Percentiles rank a stretch among this genome's conserved stretches.
Evolutionary conservation across 495 filamentous ascomycete genomes (phyloP).

Genomic region (Penicillium alfredii): DNA sequence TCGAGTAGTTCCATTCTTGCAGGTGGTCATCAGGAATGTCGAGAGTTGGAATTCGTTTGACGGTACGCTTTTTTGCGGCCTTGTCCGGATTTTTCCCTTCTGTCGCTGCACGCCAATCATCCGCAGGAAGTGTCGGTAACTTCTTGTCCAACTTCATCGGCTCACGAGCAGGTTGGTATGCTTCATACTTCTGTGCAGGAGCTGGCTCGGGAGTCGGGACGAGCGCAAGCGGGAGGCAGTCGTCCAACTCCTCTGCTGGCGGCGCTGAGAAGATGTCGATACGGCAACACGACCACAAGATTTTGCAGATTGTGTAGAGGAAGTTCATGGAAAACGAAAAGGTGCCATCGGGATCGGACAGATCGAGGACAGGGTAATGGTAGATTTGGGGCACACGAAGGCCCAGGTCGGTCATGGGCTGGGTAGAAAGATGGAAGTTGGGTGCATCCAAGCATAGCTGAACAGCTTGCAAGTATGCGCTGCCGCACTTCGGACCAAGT

Average conservation of each 20-base stretch:
- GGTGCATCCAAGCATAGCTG: conserved; percentile 73
- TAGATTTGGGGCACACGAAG: conserved; percentile 42
- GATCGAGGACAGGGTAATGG: conserved; percentile 43
- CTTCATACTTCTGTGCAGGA: conserved; percentile 18
- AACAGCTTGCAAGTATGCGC: conserved; percentile 72
- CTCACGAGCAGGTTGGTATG: conserved; percentile 13
- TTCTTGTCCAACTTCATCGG: conserved; percentile 19
- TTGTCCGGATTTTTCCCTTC: conserved; percentile 26
- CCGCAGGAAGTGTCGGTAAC: conserved; percentile 16
- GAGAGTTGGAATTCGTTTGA: conserved; percentile 39
- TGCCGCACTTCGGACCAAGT: conserved; percentile 66
- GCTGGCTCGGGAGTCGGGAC: conserved; percentile 33
- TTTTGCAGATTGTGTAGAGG: conserved; percentile 42
- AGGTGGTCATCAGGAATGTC: conserved; percentile 56
- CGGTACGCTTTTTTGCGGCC: conserved; percentile 36
- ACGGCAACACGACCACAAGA: conserved; percentile 37
- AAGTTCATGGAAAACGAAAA: conserved; percentile 48
- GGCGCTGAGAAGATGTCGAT: conserved; percentile 45
- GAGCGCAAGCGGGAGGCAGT: conserved; percentile 41
- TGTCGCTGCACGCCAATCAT: conserved; percentile 21
- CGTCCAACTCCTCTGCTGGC: conserved; percentile 38
- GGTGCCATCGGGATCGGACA: conserved; percentile 41
- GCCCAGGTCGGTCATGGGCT: conserved; percentile 45
- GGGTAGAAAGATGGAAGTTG: conserved; percentile 54
- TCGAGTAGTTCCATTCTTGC: conserved; percentile 62